A percentile compares a stretch with the other conserved stretches of the same genome.
These are phyloP conservation scores for Cryptosporidium parvum DNA, from an alignment of 169 alveolate genomes.

Conservation along the genomic window DNA sequence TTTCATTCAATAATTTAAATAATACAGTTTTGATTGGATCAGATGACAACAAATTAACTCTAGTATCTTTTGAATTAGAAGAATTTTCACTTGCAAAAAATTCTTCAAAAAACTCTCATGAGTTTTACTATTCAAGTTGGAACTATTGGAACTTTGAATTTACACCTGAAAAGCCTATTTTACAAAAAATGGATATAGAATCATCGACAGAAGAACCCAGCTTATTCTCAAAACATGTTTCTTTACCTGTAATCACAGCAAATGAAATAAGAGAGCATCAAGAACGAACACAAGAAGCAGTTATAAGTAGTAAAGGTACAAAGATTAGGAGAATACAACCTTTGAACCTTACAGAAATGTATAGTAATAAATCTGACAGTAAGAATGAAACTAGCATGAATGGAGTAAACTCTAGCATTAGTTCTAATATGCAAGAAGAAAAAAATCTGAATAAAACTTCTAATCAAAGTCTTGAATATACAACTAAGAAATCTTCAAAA, in stretches of 20 bases:
- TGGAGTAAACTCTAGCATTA: not conserved
- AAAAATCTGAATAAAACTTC: not conserved
- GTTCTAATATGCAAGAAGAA: not conserved
- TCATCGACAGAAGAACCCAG: not conserved
- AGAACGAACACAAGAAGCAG: constrained; percentile 53
- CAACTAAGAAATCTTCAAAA: not conserved
- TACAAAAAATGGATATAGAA: not conserved
- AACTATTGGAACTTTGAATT: constrained; percentile 50
- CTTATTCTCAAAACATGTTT: not conserved
- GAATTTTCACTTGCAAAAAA: constrained; percentile 52
- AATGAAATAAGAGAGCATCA: constrained; percentile 56
- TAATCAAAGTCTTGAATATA: not conserved
- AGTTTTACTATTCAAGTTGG: constrained; percentile 22
- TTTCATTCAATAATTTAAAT: constrained; percentile 38
- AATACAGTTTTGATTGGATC: constrained; percentile 52
- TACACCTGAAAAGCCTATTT: constrained; percentile 32
- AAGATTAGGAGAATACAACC: constrained; percentile 69
- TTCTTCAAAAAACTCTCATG: constrained; percentile 4
- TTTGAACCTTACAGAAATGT: constrained; percentile 36
- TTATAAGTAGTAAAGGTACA: constrained; percentile 49
- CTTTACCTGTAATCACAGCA: constrained; percentile 35
- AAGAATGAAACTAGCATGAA: not conserved
- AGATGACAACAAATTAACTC: constrained; percentile 62
- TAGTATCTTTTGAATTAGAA: constrained; percentile 38
- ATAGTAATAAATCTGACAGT: not conserved